Percentiles rank a stretch among this genome's conserved stretches.
These are phyloP conservation scores for Pleurotus tuoliensis DNA, from an alignment of 768 basidiomycete species.

Conservation along the genomic window DNA sequence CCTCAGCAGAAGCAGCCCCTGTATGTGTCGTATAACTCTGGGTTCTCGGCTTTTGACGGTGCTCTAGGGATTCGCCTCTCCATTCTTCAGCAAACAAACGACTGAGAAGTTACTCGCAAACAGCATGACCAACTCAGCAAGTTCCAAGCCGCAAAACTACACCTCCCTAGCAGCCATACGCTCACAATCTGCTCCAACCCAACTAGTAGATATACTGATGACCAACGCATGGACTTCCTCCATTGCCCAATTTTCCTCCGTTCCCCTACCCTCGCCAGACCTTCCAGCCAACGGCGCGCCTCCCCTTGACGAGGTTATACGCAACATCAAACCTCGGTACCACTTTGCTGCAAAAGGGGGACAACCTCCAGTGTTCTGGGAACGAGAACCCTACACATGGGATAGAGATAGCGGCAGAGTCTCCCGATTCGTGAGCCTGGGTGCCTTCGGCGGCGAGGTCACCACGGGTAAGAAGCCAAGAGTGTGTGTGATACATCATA, in stretches of 20 bases:
- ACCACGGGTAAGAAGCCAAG: constrained; percentile 75
- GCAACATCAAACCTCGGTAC: constrained; percentile 77
- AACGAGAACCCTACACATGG: constrained; percentile 91
- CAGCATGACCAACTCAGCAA: constrained; percentile 49
- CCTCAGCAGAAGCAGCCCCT: constrained; percentile 57
- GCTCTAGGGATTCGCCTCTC: constrained; percentile 69
- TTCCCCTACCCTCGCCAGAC: constrained; percentile 45
- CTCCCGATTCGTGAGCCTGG: constrained; percentile 82
- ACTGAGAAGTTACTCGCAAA: constrained; percentile 72
- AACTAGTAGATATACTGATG: constrained; percentile 76
- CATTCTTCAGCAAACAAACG: constrained; percentile 68
- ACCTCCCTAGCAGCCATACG: constrained; percentile 67
- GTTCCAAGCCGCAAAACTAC: constrained; percentile 40
- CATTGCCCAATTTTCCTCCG: constrained; percentile 57
- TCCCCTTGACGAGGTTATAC: constrained; percentile 62
- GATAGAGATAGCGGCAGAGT: constrained; percentile 62
- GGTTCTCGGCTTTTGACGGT: constrained; percentile 6
- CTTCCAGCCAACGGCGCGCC: constrained; percentile 42
- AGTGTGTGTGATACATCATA: constrained; percentile 39
- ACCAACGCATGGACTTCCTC: constrained; percentile 74
- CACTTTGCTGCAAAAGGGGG: constrained; percentile 73
- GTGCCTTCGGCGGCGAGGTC: constrained; percentile 72
- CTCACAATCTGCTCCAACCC: constrained; percentile 54
- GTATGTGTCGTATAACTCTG: constrained; percentile 33
- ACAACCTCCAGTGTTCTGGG: constrained; percentile 82